A percentile compares a stretch with the other conserved stretches of the same genome.
Evolutionary conservation across 768 basidiomycete species (phyloP).

Genomic region (Mycena olivaceomarginata): DNA sequence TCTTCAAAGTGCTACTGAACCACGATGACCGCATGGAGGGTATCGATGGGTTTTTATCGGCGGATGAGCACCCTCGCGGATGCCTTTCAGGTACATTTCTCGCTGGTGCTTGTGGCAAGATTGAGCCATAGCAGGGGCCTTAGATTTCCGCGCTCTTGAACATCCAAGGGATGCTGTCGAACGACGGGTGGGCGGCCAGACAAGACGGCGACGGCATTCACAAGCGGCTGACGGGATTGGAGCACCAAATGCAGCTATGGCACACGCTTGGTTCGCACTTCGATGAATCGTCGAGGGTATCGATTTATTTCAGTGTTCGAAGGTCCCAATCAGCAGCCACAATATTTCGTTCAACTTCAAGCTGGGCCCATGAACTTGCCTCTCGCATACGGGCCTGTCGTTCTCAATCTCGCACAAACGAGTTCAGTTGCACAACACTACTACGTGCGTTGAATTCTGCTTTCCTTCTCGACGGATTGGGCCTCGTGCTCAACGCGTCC

Average conservation of each 20-base stretch:
- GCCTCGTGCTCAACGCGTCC: too few relatives aligned
- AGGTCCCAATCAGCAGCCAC: too few relatives aligned
- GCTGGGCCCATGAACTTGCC: too few relatives aligned
- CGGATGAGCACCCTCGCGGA: neutral
- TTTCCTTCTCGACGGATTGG: too few relatives aligned
- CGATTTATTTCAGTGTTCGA: too few relatives aligned
- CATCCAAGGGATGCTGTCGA: slow-evolving; percentile 15
- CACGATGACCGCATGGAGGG: slow-evolving; percentile 4
- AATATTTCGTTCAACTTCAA: too few relatives aligned
- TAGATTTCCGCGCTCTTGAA: slow-evolving; percentile 31
- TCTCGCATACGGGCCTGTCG: too few relatives aligned
- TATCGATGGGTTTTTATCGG: slow-evolving; percentile 28
- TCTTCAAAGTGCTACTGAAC: slow-evolving; percentile 16
- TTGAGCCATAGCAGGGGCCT: neutral
- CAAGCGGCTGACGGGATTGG: neutral
- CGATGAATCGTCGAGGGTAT: too few relatives aligned
- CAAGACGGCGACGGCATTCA: neutral
- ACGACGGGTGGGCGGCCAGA: neutral
- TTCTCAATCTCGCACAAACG: too few relatives aligned
- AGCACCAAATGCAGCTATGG: slow-evolving; percentile 13
- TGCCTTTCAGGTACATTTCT: slow-evolving; percentile 24
- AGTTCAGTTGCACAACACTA: too few relatives aligned
- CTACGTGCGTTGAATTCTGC: too few relatives aligned
- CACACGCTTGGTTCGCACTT: neutral
- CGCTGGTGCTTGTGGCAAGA: too few relatives aligned